Percentiles rank a stretch among this genome's conserved stretches.
These are phyloP conservation scores for Globisporangium cystogenes DNA, from an alignment of 352 stramenopile genomes.

Conservation along the genomic window DNA sequence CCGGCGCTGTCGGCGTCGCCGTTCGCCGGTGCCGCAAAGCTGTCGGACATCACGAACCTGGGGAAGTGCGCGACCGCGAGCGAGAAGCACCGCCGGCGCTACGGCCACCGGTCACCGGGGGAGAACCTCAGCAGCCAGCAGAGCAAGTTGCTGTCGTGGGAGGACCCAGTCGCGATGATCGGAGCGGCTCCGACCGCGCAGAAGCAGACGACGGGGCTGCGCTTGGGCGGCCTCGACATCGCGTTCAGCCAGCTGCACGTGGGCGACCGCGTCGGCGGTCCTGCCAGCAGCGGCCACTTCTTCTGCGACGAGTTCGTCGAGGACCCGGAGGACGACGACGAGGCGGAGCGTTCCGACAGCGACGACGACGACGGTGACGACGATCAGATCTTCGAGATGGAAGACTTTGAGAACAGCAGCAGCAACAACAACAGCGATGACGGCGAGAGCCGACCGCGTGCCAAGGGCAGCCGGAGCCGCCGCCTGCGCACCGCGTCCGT, in stretches of 20 bases:
- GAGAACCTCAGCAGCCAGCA: slow-evolving; percentile 1
- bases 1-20: neutral
- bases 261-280: slow-evolving; percentile 3
- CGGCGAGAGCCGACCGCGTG: neutral
- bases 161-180: slow-evolving; percentile 54
- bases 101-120: neutral
- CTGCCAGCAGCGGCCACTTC: neutral
- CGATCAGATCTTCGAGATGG: slow-evolving; percentile 78
- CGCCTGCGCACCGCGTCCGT: slow-evolving; percentile 10
- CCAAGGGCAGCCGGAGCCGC: slow-evolving; percentile 4
- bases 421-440: slow-evolving; percentile 10
- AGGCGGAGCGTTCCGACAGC: slow-evolving; percentile 25
- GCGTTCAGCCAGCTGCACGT: slow-evolving; percentile 17
- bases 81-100: neutral
- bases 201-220: slow-evolving; percentile 6
- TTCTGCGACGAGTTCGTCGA: slow-evolving; percentile 23
- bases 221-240: slow-evolving; percentile 5
- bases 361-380: slow-evolving; percentile 27
- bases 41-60: slow-evolving; percentile 12
- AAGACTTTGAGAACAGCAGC: slow-evolving; percentile 35
- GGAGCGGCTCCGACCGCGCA: slow-evolving; percentile 46
- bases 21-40: neutral
- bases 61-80: neutral
- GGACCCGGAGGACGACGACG: slow-evolving; percentile 40
- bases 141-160: slow-evolving; percentile 50